Evolutionary conservation across 1,139 yeast genomes (phyloP).

Genomic region (Zygosaccharomyces sapae): DNA sequence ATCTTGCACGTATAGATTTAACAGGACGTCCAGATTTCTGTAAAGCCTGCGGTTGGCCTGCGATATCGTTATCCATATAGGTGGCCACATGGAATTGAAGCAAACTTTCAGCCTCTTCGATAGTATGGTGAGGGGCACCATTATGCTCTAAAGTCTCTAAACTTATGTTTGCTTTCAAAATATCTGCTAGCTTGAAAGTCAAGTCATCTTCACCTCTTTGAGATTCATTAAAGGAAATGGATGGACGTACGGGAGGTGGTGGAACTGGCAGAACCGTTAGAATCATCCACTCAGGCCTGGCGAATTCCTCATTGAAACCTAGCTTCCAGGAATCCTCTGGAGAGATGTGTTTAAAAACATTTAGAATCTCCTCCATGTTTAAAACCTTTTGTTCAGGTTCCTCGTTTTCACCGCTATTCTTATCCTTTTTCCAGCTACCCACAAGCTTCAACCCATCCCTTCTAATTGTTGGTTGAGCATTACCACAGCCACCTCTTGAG

Average conservation of each 20-base stretch:
- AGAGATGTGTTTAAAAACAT: slow-evolving; percentile 86
- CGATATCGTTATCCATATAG: slow-evolving; percentile 98
- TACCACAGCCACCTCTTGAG: slow-evolving; percentile 97
- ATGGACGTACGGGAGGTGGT: slow-evolving; percentile 98
- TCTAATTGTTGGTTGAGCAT: slow-evolving; percentile 91
- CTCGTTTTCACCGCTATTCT: slow-evolving; percentile 64
- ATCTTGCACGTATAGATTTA: slow-evolving; percentile 94
- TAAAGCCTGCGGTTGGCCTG: slow-evolving; percentile 99
- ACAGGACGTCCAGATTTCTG: slow-evolving; percentile 99
- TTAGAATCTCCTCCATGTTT: slow-evolving; percentile 82
- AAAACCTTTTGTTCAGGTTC: slow-evolving; percentile 90
- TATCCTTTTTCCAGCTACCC: slow-evolving; percentile 96
- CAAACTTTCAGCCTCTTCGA: slow-evolving; percentile 91
- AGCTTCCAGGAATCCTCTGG: slow-evolving; percentile 74
- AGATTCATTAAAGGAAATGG: slow-evolving; percentile 94
- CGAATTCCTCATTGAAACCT: slow-evolving; percentile 93
- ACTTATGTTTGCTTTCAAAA: slow-evolving; percentile 89
- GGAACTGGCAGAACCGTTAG: slow-evolving; percentile 98
- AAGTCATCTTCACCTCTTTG: slow-evolving; percentile 99
- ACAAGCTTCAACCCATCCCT: slow-evolving; percentile 92
- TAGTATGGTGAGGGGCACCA: slow-evolving; percentile 98
- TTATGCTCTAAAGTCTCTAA: slow-evolving; percentile 96
- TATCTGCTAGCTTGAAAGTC: slow-evolving; percentile 95
- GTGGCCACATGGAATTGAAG: slow-evolving; percentile 99
- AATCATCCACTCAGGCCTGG: slow-evolving; percentile 98